Base-by-base conservation (phyloP, 1,139 yeast species). In the Blastobotrys arbuscula region DNA sequence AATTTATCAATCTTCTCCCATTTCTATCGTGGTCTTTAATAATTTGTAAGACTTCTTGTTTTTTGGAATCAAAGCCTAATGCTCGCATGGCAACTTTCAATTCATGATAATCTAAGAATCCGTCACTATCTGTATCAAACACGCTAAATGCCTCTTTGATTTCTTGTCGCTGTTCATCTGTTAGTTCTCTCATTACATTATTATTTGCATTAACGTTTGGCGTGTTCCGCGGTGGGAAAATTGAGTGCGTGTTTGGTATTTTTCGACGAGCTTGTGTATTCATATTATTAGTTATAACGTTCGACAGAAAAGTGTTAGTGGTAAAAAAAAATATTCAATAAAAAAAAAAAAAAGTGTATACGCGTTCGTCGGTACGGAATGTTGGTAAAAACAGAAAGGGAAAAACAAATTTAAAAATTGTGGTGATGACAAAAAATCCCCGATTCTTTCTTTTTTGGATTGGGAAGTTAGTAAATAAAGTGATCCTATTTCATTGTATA, bases 81-180 rank as follows among this genome's bases (percentile, higher is more conserved):
- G 98, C 98, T 54, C 96, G 71, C 72, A 92, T 81, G 0, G 98
- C 97, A 16, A 90, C 87, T 19, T 42, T 42, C 56, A 87, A 72
- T 62, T 92, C 98, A 61, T 92, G 98, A 63, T 85, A 92, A 62
- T 92, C 97, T 53, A 94, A 73, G 54, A 76, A 78, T 13, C 96
- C 96, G 65, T 92, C 98, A 50, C 81, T 82, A 64, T 92, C 88
- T 82, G 88, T 84, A 62, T 92, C 98, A 66, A 94, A 94, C 39
- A 92, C 73, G 45, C 85, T 79, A 64, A 94, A 94, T 56, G 97
- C 98, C 64, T 92, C 97, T 54, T 90, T 74, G 57, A 92, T 89
- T 63, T 92, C 97, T 60, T 85, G 94, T 57, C 84, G 83, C 65
- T 92, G 97, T 60, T 90, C 97, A 48, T 87, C 90, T 45, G 89